phyloP scores from a whole-genome alignment of 805 yeast genomes.

The Saccharomycopsis sp. region DNA sequence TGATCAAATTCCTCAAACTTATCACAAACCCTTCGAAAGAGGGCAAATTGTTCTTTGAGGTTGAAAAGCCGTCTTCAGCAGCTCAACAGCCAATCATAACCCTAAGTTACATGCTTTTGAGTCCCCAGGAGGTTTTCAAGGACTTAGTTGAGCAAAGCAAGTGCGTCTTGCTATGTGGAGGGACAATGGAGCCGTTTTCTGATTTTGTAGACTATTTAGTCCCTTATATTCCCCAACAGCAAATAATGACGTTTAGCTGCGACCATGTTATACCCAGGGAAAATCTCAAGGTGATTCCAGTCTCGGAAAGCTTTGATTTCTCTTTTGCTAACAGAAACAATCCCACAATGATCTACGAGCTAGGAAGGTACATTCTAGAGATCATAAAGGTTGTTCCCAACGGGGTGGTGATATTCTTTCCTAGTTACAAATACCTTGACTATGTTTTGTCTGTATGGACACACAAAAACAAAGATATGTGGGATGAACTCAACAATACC shows the following conservation, averaged over 20 bases:
- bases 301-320: constrained; percentile 47
- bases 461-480: constrained; percentile 24
- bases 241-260: constrained; percentile 57
- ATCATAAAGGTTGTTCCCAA: constrained; percentile 46
- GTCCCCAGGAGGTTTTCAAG: constrained; percentile 66
- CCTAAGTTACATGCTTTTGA: constrained; percentile 67
- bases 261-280: constrained; percentile 75
- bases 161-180: constrained; percentile 83
- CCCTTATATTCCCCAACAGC: constrained; percentile 41
- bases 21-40: constrained; percentile 70
- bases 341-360: constrained; percentile 34
- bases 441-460: constrained; percentile 51
- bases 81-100: constrained; percentile 20
- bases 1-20: constrained; percentile 56
- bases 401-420: constrained; percentile 79
- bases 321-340: constrained; percentile 59
- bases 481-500: constrained; percentile 29
- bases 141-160: constrained; percentile 57
- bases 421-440: constrained; percentile 70
- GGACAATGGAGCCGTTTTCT: constrained; percentile 87
- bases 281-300: constrained; percentile 56
- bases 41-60: constrained; percentile 71
- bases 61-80: constrained; percentile 27
- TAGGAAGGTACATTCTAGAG: constrained; percentile 44
- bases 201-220: constrained; percentile 64